Evolutionary conservation across 2,329 filamentous ascomycete genomes (phyloP), one percentile per base, ranked within the genome.

Genomic region (Berkeleyomyces basicola): DNA sequence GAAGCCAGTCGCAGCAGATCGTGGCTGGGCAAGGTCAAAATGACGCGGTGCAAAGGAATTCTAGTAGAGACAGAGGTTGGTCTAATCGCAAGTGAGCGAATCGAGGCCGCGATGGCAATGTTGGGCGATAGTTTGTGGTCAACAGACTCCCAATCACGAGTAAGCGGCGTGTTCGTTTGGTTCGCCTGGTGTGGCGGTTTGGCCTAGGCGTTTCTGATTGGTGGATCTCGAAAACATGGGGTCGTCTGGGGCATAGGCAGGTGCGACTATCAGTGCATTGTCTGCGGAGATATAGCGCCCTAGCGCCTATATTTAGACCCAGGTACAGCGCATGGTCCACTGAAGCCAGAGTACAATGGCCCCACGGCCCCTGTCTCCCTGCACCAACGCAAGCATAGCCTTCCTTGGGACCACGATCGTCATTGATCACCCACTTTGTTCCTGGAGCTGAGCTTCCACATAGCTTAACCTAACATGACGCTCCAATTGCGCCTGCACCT

Each of bases 121-220:
- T 37, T 31, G 36, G 36, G 31, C 11, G 14, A 39, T n/a, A 5
- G 33, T n/a, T 55, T n/a, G 46, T 39, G 51, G 11, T n/a, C 33
- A 7, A 11, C 31, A 39, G 46, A 23, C 23, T 23, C 23, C n/a
- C 51, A 33, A 53, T 31, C 33, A 55, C 39, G 2, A 37, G 46
- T n/a, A 39, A 55, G 51, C 51, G 66, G 58, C 58, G 58, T 59
- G 58, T 59, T 59, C 58, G 58, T 59, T 59, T 59, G 23, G 58
- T 23, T 23, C 23, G 23, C 23, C 23, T 23, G 39, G 16, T 14
- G 16, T 39, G 51, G 51, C 33, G 33, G 51, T 37, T 37, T 39
- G 36, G 33, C 51, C 7, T n/a, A 36, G 10, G 36, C 51, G 33
- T 14, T 39, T 55, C 7, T 55, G 31, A 55, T 55, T 55, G 51